phyloP scores from a whole-genome alignment of 1,284 basidiomycete species.

The Prillingera fragicola region DNA sequence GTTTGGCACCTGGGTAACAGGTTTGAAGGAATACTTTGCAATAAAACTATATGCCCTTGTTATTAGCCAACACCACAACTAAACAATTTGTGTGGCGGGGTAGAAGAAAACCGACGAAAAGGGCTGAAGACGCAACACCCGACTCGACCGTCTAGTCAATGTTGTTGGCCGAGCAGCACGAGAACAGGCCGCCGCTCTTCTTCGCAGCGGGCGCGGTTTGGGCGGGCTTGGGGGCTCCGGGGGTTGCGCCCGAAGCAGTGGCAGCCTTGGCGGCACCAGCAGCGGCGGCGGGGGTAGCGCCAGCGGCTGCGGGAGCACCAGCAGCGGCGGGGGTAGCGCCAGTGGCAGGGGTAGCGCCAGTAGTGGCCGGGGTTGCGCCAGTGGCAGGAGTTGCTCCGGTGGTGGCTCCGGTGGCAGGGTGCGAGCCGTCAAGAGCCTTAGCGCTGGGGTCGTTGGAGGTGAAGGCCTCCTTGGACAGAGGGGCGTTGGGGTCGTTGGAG shows the following conservation, averaged over 20 bases:
- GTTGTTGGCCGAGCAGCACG: conserved; percentile 33
- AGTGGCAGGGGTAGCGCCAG: conserved; percentile 4
- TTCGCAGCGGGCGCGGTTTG: conserved; percentile 16
- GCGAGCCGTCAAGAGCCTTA: neutral
- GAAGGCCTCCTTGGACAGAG: neutral
- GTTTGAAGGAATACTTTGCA: neutral
- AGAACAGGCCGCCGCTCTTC: conserved; percentile 39
- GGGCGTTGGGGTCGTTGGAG: neutral
- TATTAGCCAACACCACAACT: neutral
- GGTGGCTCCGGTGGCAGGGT: neutral
- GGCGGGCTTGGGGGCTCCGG: conserved; percentile 1
- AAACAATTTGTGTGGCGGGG: neutral
- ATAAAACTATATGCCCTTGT: neutral
- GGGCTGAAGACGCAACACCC: neutral
- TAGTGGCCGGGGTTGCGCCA: conserved; percentile 1
- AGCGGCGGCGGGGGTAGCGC: conserved; percentile 5
- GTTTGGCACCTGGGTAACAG: neutral
- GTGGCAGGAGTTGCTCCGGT: neutral
- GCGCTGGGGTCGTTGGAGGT: neutral
- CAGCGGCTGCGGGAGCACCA: conserved; percentile 1
- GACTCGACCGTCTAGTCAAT: conserved; percentile 21
- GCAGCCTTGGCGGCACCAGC: conserved; percentile 5
- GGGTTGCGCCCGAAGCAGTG: conserved; percentile 1
- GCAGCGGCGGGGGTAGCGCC: conserved; percentile 6
- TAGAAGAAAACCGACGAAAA: neutral